Conservation (phyloP, 441 rosid genomes). For the Lepidium campestre region DNA sequence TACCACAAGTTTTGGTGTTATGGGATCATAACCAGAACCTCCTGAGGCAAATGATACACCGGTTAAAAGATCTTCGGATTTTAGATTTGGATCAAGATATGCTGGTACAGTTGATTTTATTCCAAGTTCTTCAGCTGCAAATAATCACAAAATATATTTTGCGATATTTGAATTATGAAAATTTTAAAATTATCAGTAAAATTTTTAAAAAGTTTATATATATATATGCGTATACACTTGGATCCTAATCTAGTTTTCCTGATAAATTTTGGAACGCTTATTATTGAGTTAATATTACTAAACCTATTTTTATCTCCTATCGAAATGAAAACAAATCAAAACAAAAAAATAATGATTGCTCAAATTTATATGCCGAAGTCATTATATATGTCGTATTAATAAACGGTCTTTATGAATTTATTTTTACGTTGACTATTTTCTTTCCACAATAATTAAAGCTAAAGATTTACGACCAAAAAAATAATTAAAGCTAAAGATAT, state of each 20-base stretch:
- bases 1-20: constrained; percentile 61
- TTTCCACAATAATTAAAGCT: not conserved
- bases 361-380: not conserved
- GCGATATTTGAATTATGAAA: no score
- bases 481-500: not conserved
- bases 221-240: no score
- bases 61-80: constrained; percentile 51
- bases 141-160: not conserved
- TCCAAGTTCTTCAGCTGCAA: constrained; percentile 65
- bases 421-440: not conserved
- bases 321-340: not conserved
- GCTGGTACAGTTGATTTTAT: constrained; percentile 57
- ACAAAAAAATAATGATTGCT: not conserved
- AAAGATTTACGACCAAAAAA: not conserved
- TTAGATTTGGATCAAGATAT: constrained; percentile 52
- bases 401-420: not conserved
- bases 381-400: not conserved
- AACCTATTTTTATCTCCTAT: not conserved
- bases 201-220: no score
- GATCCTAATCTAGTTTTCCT: not conserved
- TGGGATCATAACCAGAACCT: constrained; percentile 72
- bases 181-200: not conserved
- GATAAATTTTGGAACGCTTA: not conserved
- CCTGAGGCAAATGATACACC: constrained; percentile 91
- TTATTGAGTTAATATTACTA: not conserved